Conservation (phyloP, 2,329 filamentous ascomycete genomes). For the Trichoderma sp. region DNA sequence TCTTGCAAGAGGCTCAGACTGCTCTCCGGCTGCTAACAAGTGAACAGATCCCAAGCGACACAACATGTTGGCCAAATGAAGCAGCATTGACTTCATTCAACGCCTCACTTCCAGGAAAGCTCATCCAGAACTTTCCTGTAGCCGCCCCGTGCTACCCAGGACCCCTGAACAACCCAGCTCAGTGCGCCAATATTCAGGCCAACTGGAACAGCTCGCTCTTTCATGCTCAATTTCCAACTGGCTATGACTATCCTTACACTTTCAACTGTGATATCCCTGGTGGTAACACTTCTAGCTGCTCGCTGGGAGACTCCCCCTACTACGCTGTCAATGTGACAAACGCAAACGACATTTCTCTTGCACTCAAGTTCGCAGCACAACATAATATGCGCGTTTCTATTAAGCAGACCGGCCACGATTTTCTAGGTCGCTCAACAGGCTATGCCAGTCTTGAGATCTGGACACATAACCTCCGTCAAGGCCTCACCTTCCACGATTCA, state of each 20-base stretch:
- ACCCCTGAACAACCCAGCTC: neutral
- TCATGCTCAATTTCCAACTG: neutral
- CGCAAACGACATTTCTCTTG: neutral
- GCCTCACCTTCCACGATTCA: neutral
- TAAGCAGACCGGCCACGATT: neutral
- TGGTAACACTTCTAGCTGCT: neutral
- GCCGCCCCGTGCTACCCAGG: neutral
- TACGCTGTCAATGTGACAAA: neutral
- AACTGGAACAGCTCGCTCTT: neutral
- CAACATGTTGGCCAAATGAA: neutral
- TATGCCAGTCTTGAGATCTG: neutral
- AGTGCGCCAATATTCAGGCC: neutral
- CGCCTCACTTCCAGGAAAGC: neutral
- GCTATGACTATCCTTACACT: neutral
- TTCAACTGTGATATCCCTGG: neutral
- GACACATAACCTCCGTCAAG: neutral
- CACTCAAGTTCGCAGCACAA: neutral
- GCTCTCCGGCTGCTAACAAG: neutral
- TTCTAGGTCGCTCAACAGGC: neutral
- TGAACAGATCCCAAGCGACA: neutral
- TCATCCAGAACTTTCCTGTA: neutral
- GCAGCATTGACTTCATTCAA: neutral
- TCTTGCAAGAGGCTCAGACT: too few relatives aligned
- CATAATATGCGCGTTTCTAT: neutral
- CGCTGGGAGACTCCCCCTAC: neutral